Percentiles rank a stretch among this genome's conserved stretches.
phyloP scores from a whole-genome alignment of 192 early-diverging fungal genomes.

The Mortierella hygrophila region DNA sequence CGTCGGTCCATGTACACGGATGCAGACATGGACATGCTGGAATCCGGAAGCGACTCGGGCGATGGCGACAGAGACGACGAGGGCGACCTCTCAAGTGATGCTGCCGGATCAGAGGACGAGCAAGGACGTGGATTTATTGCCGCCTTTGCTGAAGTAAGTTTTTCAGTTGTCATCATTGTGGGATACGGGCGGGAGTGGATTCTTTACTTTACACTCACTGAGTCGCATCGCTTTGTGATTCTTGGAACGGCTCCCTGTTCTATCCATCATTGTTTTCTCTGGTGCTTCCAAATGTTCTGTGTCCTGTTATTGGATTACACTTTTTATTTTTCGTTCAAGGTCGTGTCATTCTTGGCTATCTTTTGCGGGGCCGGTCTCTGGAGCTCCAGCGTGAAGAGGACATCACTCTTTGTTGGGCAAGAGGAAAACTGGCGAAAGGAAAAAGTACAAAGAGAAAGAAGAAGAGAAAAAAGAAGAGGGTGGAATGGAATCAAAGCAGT shows the following conservation, averaged over 20 bases:
- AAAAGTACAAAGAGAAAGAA: not conserved
- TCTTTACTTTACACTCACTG: not conserved
- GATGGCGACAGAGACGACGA: not conserved
- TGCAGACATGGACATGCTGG: conserved; percentile 17
- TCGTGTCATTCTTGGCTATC: conserved; percentile 5
- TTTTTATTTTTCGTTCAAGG: not conserved
- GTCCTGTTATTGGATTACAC: not conserved
- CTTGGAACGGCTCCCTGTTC: not conserved
- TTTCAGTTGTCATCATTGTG: not conserved
- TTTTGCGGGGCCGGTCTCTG: conserved; percentile 17
- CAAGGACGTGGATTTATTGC: conserved; percentile 15
- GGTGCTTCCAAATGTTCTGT: not conserved
- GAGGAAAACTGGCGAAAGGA: not conserved
- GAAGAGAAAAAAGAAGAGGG: not conserved
- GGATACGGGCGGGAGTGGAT: not conserved
- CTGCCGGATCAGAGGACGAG: not conserved
- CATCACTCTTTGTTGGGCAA: not conserved
- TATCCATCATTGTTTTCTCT: not conserved
- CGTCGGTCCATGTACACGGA: conserved; percentile 34
- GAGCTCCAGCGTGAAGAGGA: conserved; percentile 7
- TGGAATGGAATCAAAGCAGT: not conserved
- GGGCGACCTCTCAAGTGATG: not conserved
- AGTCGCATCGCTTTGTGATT: not conserved
- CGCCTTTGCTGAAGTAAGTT: conserved; percentile 31
- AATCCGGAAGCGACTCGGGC: conserved; percentile 18